A percentile compares a stretch with the other conserved stretches of the same genome.
phyloP scores from a whole-genome alignment of 106 monocot species.

The Narthecium ossifragum region DNA sequence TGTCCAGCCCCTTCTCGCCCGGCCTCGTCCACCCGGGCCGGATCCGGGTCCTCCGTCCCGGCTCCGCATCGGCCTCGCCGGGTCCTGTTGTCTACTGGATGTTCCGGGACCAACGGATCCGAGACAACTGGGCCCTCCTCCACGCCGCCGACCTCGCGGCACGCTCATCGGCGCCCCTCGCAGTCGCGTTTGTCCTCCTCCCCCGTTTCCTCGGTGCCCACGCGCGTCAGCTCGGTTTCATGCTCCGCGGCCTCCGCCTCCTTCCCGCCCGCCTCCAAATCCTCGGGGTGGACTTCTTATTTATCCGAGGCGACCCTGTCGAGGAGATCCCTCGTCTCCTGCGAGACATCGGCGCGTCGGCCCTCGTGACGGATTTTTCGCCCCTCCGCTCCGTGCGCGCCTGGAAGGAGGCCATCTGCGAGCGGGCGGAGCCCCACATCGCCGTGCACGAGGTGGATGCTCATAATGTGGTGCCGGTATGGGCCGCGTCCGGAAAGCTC shows the following conservation, averaged over 20 bases:
- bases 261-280: conserved; percentile 27
- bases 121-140: conserved; percentile 67
- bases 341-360: conserved; percentile 36
- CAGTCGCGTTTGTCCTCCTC: conserved; percentile 67
- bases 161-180: conserved; percentile 40
- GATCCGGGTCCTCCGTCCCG: conserved; percentile 35
- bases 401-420: conserved; percentile 48
- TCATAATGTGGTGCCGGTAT: conserved; percentile 89
- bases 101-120: conserved; percentile 66
- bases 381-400: conserved; percentile 60
- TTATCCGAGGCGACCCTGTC: conserved; percentile 46
- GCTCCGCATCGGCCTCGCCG: background rate
- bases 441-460: conserved; percentile 82
- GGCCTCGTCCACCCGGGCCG: conserved; percentile 30
- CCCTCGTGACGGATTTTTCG: conserved; percentile 81
- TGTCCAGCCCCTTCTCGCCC: background rate
- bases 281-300: conserved; percentile 71
- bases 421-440: conserved; percentile 17
- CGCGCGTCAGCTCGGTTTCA: conserved; percentile 83
- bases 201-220: conserved; percentile 79
- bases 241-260: conserved; percentile 67
- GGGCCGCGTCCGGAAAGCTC: conserved; percentile 74
- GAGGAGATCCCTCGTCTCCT: conserved; percentile 54
- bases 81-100: conserved; percentile 77
- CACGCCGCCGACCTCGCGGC: conserved; percentile 60